Evolutionary conservation across 768 basidiomycete genomes (phyloP), one percentile per base, ranked within the genome.

Genomic region (Mycena indigotica): DNA sequence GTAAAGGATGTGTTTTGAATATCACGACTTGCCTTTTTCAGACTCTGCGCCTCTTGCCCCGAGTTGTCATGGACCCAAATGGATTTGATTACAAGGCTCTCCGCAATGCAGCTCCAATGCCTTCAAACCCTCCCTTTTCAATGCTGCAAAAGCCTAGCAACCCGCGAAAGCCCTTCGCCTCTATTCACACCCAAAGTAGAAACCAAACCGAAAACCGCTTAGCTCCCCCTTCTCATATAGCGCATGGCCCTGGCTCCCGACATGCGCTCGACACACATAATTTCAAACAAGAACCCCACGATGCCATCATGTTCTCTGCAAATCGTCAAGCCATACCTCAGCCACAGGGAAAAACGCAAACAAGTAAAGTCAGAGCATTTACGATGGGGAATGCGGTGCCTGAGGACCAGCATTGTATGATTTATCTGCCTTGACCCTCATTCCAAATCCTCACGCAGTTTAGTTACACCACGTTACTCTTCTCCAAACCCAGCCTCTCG

Each of bases 41-140:
- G n/a, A 53, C 52, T 45, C 41, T 45, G 10, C 16, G 8, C 12
- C 21, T n/a, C 41, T 12, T 39, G 35, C 39, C 3, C 26, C 44
- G 26, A 41, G 40, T 35, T 24, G 6, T 28, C 12, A 64, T 64
- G 63, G 63, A 61, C 39, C 54, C 53, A 3, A 49, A 56, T 39
- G 63, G 63, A 38, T 64, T 64, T 45, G 63, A 64, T 28, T 64
- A 54, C 53, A 61, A 61, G 19, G 56, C 63, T 28, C 35, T 64
- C 4, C 63, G 63, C 6, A 53, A 53, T 24, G 50, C 50, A 25
- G 53, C 50, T 45, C 29, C 56, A 4, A 35, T 51, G n/a, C 19
- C 30, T 12, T 49, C 56, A 50, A 58, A 58, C 50, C 32, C 54
- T 50, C 30, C 61, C 49, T 63, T 58, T 30, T 56, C 61, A 8